phyloP scores from a whole-genome alignment of 1,284 basidiomycete species.

The Peniophora sp. region DNA sequence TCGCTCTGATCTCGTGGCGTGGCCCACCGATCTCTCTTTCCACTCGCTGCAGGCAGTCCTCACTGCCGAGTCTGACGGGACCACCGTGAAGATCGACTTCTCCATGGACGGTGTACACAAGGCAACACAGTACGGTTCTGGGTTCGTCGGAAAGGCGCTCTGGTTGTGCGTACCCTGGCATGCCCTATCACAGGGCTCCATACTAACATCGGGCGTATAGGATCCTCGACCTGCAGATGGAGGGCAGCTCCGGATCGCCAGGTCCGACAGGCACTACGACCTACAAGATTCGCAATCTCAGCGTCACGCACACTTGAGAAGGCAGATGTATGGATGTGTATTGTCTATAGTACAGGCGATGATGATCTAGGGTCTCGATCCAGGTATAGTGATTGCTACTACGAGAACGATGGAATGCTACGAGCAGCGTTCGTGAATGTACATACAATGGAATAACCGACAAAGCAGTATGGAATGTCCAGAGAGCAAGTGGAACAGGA shows the following conservation, averaged over 20 bases:
- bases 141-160: conserved; percentile 30
- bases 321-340: no score
- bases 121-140: conserved; percentile 29
- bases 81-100: conserved; percentile 25
- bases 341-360: no score
- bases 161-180: conserved; percentile 27
- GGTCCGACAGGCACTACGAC: conserved; percentile 30
- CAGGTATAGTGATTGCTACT: no score
- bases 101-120: conserved; percentile 29
- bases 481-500: no score
- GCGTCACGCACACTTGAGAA: conserved; percentile 15
- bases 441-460: no score
- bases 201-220: conserved; percentile 13
- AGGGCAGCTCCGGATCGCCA: conserved; percentile 35
- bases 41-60: conserved; percentile 28
- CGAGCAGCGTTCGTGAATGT: no score
- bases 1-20: conserved; percentile 27
- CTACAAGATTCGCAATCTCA: conserved; percentile 28
- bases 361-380: no score
- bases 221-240: conserved; percentile 42
- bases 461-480: no score
- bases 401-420: no score
- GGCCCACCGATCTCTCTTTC: conserved; percentile 35
- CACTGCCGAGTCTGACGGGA: background rate
- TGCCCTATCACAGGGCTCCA: background rate